Conservation (phyloP, 2,329 filamentous ascomycete species). For the Verruconis gallopava region DNA sequence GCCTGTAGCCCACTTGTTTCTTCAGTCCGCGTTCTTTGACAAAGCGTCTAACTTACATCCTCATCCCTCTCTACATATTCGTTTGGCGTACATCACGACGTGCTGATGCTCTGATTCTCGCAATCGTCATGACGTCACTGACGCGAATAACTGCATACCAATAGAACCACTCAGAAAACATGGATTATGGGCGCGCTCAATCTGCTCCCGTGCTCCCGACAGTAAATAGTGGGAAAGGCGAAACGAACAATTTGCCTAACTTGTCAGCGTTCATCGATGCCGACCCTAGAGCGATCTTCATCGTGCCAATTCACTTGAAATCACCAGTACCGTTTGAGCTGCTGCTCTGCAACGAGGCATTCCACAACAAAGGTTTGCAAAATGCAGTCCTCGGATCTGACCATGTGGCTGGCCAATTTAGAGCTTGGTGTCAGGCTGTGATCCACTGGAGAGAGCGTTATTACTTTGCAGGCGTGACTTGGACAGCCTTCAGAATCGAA, state of each 20-base stretch:
- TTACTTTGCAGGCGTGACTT: conserved; percentile 14
- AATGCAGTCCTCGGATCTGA: conserved; percentile 11
- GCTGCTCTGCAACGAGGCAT: conserved; percentile 17
- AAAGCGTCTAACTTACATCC: no score
- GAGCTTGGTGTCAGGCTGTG: conserved; percentile 19
- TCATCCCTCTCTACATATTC: no score
- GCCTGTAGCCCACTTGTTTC: no score
- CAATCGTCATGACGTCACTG: no score
- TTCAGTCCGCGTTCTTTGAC: no score
- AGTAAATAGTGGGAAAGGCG: not conserved
- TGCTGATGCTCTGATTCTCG: no score
- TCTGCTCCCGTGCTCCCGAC: no score
- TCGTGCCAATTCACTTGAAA: conserved; percentile 13
- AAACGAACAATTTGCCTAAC: not conserved
- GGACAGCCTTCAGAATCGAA: conserved; percentile 12
- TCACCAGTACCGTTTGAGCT: conserved; percentile 14
- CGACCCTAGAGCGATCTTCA: conserved; percentile 17
- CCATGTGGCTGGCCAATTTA: conserved; percentile 16
- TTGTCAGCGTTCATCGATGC: conserved; percentile 13
- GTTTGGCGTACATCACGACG: no score
- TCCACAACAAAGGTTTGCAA: conserved; percentile 10
- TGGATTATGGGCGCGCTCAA: no score
- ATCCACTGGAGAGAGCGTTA: conserved; percentile 11
- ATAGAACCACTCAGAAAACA: no score
- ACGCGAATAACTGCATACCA: no score